Conservation (phyloP, 306 rosid species). For the Purshia tridentata region DNA sequence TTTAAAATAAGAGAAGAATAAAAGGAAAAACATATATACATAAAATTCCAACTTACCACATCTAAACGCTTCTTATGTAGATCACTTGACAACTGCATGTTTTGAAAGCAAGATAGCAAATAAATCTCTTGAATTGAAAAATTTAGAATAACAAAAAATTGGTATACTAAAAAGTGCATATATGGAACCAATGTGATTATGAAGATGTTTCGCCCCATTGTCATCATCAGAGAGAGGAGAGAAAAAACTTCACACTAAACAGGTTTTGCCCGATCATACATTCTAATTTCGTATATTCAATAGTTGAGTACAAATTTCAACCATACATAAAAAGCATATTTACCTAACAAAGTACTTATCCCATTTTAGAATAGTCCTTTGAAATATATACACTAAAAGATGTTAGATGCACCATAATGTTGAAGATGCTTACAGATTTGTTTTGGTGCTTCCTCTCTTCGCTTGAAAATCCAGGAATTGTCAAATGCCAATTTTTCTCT, state of each 20-base stretch:
- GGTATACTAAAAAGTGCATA: background rate
- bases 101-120: constrained; percentile 28
- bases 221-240: background rate
- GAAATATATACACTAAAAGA: background rate
- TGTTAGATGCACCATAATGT: background rate
- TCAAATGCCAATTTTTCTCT: constrained; percentile 86
- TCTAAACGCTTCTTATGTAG: constrained; percentile 83
- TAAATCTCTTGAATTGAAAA: constrained; percentile 11
- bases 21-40: constrained; percentile 22
- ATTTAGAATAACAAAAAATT: constrained; percentile 4
- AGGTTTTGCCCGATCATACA: background rate
- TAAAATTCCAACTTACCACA: constrained; percentile 51
- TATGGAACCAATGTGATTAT: background rate
- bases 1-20: constrained; percentile 15
- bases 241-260: too few relatives aligned
- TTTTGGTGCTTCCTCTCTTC: constrained; percentile 74
- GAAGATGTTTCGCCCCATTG: background rate
- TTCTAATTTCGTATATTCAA: background rate
- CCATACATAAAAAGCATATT: background rate
- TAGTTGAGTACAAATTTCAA: background rate
- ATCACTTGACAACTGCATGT: constrained; percentile 64
- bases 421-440: constrained; percentile 56
- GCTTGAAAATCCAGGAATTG: constrained; percentile 84
- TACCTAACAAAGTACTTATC: background rate
- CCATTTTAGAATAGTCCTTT: background rate